A percentile compares a stretch with the other conserved stretches of the same genome.
phyloP scores from a whole-genome alignment of 192 early-diverging fungal species.

The Obelidium mucronatum region DNA sequence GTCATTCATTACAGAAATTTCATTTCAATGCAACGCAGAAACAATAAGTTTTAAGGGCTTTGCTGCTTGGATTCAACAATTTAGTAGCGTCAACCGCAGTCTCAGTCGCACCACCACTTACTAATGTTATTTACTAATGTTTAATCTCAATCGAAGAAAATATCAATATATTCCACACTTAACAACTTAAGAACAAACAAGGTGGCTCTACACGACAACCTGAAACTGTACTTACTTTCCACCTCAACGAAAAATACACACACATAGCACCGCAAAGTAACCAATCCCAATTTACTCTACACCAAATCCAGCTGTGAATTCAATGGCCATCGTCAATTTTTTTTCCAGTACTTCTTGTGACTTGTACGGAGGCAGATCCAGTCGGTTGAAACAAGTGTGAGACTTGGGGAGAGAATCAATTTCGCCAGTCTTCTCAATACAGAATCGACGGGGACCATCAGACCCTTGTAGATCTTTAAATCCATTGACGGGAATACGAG shows the following conservation, averaged over 20 bases:
- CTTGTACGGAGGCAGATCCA: conserved; percentile 94
- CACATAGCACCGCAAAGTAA: conserved; percentile 7
- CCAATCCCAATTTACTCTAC: conserved; percentile 67
- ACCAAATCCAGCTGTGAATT: conserved; percentile 95
- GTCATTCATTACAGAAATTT: no score
- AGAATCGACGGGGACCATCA: conserved; percentile 95
- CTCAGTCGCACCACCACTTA: no score
- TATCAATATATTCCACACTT: no score
- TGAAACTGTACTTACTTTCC: neutral
- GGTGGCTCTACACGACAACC: neutral
- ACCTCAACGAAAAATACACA: conserved; percentile 10
- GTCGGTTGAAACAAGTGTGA: conserved; percentile 98
- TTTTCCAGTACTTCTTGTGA: conserved; percentile 72
- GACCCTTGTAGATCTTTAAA: conserved; percentile 98
- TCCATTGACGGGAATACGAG: conserved; percentile 97
- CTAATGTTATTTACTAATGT: no score
- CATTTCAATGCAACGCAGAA: no score
- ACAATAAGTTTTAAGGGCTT: no score
- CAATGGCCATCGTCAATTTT: conserved; percentile 91
- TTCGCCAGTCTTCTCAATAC: conserved; percentile 94
- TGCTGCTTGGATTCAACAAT: no score
- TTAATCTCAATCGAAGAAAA: no score
- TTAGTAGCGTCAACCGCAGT: no score
- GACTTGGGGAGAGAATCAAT: conserved; percentile 85
- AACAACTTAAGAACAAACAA: neutral